A percentile compares a stretch with the other conserved stretches of the same genome.
Conservation (phyloP, 257 asterid species). For the Nicotiana sylvestris region DNA sequence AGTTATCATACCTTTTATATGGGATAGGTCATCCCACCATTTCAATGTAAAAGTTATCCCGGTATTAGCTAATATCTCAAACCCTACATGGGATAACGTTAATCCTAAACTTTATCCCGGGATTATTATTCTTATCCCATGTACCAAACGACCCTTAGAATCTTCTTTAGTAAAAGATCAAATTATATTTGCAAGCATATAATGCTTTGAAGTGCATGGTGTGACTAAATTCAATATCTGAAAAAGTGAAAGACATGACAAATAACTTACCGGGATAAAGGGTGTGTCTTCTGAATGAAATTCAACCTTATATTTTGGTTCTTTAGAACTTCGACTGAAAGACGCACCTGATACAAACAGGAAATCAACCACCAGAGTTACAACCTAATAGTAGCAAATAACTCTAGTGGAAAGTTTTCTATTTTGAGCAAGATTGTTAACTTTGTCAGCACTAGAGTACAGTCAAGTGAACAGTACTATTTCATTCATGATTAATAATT, state of each 20-base stretch:
- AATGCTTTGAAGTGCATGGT: background rate
- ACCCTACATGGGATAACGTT: too few relatives aligned
- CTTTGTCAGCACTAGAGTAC: background rate
- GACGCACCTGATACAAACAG: constrained; percentile 48
- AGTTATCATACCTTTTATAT: too few relatives aligned
- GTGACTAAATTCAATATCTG: background rate
- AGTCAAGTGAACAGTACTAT: background rate
- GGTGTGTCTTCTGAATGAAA: constrained; percentile 80
- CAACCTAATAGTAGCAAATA: background rate
- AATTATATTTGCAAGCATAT: background rate
- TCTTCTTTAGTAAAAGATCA: background rate
- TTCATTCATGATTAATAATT: background rate
- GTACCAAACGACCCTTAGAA: background rate
- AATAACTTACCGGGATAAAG: constrained; percentile 67
- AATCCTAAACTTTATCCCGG: too few relatives aligned
- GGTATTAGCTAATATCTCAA: too few relatives aligned
- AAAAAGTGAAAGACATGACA: background rate
- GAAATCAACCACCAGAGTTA: background rate
- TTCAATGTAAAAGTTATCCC: too few relatives aligned
- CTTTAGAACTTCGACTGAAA: constrained; percentile 74
- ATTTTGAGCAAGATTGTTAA: background rate
- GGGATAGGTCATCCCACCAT: too few relatives aligned
- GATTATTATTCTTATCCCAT: too few relatives aligned
- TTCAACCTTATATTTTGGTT: constrained; percentile 83
- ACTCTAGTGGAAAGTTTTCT: background rate